Conservation (phyloP, 1,284 basidiomycete species). For the Papiliotrema fonsecae region DNA sequence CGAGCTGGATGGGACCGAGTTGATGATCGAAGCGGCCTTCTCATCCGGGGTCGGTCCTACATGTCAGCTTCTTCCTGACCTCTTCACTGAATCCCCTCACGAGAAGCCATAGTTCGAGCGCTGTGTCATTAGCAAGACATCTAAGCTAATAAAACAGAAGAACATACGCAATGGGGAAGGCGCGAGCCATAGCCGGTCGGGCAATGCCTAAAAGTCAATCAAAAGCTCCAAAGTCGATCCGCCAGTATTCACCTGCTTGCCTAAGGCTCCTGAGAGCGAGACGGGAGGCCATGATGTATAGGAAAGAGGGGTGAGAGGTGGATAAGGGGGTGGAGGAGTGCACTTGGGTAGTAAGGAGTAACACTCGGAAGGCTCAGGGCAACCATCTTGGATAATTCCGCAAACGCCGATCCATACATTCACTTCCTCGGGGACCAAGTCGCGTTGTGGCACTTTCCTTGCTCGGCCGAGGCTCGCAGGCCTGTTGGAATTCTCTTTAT, state of each 20-base stretch:
- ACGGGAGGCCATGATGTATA: conserved; percentile 47
- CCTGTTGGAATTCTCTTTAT: not conserved
- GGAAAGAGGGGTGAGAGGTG: conserved; percentile 4
- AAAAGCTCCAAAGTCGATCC: not conserved
- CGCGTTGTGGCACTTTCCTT: conserved; percentile 15
- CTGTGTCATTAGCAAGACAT: conserved; percentile 9
- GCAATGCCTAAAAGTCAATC: conserved; percentile 17
- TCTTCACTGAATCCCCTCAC: conserved; percentile 20
- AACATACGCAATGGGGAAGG: conserved; percentile 11
- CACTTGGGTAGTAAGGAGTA: conserved; percentile 1
- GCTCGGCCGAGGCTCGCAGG: too few species aligned
- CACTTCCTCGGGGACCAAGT: too few species aligned
- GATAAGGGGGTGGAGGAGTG: conserved; percentile 5
- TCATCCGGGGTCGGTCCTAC: conserved; percentile 64
- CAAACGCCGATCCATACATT: conserved; percentile 7
- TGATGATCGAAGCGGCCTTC: conserved; percentile 84
- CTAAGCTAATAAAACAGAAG: not conserved
- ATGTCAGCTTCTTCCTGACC: not conserved
- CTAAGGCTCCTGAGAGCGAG: conserved; percentile 47
- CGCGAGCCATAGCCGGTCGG: conserved; percentile 22
- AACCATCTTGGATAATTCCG: conserved; percentile 5
- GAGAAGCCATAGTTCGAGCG: conserved; percentile 41
- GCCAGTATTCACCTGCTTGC: conserved; percentile 26
- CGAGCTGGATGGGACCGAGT: conserved; percentile 85
- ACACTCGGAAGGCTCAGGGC: not conserved